phyloP scores from a whole-genome alignment of 495 filamentous ascomycete genomes.

The Staphylotrichum tortipilum region DNA sequence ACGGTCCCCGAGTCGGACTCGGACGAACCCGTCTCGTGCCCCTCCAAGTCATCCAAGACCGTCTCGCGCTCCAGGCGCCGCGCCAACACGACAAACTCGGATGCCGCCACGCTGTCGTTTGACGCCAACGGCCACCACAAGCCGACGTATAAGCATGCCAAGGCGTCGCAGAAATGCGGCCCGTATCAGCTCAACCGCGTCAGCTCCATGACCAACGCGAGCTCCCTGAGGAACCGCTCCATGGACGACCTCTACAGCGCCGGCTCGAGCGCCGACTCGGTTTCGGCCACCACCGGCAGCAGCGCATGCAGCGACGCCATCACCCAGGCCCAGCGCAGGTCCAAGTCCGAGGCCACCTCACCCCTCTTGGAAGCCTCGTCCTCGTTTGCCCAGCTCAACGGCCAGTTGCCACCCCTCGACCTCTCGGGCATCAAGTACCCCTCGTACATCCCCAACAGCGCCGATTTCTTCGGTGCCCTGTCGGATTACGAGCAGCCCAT shows the following conservation, averaged over 20 bases:
- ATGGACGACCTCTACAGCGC: conserved; percentile 53
- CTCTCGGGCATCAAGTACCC: conserved; percentile 45
- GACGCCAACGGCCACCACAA: conserved; percentile 94
- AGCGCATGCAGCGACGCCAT: conserved; percentile 12
- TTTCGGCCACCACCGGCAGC: conserved; percentile 32
- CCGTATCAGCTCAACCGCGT: conserved; percentile 74
- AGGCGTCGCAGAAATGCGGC: conserved; percentile 73
- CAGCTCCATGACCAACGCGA: conserved; percentile 56
- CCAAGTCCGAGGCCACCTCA: conserved; percentile 65
- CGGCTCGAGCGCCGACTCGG: conserved; percentile 19
- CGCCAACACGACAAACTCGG: conserved; percentile 76
- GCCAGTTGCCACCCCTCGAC: conserved; percentile 58
- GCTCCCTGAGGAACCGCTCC: conserved; percentile 54
- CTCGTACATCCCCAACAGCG: conserved; percentile 45
- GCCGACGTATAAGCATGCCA: conserved; percentile 81
- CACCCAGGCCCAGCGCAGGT: conserved; percentile 43
- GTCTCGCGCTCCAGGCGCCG: conserved; percentile 51
- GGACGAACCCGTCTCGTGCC: conserved; percentile 36
- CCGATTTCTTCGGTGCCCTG: conserved; percentile 43
- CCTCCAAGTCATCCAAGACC: conserved; percentile 39
- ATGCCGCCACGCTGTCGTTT: conserved; percentile 67
- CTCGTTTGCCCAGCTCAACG: conserved; percentile 50
- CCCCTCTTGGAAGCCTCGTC: conserved; percentile 51
- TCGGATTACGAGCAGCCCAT: conserved; percentile 58
- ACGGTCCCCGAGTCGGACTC: conserved; percentile 60